These are phyloP conservation scores for Hypoxylon trugodes DNA, from an alignment of 495 filamentous ascomycete species.

Conservation along the genomic window DNA sequence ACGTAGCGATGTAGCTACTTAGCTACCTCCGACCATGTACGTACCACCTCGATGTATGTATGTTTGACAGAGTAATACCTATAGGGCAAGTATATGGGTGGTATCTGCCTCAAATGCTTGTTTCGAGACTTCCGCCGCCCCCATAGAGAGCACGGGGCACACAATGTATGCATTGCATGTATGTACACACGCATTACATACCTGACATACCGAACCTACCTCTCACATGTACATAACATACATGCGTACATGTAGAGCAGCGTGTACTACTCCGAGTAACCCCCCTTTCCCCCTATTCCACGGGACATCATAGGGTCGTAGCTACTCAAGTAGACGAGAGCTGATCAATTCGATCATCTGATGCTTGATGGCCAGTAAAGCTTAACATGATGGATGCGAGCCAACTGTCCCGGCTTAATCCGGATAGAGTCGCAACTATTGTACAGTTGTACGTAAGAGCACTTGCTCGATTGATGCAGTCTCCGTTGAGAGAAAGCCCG, in stretches of 20 bases:
- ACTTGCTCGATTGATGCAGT: slow-evolving; percentile 29
- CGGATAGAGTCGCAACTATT: slow-evolving; percentile 34
- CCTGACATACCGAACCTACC: too few species aligned
- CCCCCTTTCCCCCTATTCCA: slow-evolving; percentile 19
- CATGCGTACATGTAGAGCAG: slow-evolving; percentile 8
- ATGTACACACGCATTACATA: too few species aligned
- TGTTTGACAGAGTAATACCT: slow-evolving; percentile 36
- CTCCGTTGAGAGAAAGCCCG: slow-evolving; percentile 15
- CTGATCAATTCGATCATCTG: slow-evolving; percentile 43
- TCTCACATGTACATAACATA: too few species aligned
- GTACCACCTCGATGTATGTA: slow-evolving; percentile 11
- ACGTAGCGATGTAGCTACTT: too few species aligned
- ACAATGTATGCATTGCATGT: background rate
- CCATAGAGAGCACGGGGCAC: slow-evolving; percentile 1
- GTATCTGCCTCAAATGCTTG: slow-evolving; percentile 38
- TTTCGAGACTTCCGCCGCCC: slow-evolving; percentile 15
- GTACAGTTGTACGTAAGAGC: slow-evolving; percentile 34
- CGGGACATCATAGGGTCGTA: slow-evolving; percentile 33
- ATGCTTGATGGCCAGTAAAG: slow-evolving; percentile 35
- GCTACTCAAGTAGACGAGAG: slow-evolving; percentile 35
- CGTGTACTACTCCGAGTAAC: slow-evolving; percentile 25
- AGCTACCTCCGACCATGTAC: too few species aligned
- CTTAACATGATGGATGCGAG: slow-evolving; percentile 37
- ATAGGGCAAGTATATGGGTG: slow-evolving; percentile 39
- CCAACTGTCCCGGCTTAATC: slow-evolving; percentile 33